Evolutionary conservation across 2,329 filamentous ascomycete species (phyloP).

Genomic region (Fusarium hostae): DNA sequence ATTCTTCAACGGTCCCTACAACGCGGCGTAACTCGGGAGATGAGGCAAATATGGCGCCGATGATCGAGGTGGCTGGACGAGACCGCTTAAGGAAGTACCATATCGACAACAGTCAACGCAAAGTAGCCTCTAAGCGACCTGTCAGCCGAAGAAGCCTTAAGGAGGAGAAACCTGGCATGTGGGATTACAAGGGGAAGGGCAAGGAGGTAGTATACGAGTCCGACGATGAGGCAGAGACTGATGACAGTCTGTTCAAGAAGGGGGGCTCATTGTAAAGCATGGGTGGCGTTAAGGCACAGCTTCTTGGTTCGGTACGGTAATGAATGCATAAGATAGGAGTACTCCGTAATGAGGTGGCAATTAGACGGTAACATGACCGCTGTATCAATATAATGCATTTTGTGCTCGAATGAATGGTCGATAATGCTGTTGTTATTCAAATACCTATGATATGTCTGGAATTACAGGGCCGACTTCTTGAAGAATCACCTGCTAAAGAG

Average conservation of each 20-base stretch:
- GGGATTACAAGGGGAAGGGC: slow-evolving; percentile 59
- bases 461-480: not conserved
- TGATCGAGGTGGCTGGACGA: slow-evolving; percentile 51
- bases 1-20: slow-evolving; percentile 57
- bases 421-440: not conserved
- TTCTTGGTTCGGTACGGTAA: slow-evolving; percentile 16
- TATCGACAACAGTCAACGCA: slow-evolving; percentile 41
- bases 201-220: slow-evolving; percentile 56
- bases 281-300: slow-evolving; percentile 28
- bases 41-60: slow-evolving; percentile 44
- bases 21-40: slow-evolving; percentile 64
- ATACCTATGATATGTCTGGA: not conserved
- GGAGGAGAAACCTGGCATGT: slow-evolving; percentile 51
- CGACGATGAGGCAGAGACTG: slow-evolving; percentile 50
- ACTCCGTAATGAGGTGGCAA: slow-evolving; percentile 28
- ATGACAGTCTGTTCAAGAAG: slow-evolving; percentile 46
- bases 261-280: slow-evolving; percentile 56
- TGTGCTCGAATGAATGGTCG: not conserved
- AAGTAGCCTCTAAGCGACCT: slow-evolving; percentile 48
- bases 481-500: not conserved
- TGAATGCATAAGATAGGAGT: slow-evolving; percentile 39
- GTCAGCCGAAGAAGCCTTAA: slow-evolving; percentile 56
- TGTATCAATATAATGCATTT: slow-evolving; percentile 27
- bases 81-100: slow-evolving; percentile 44
- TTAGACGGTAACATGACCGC: slow-evolving; percentile 25